phyloP scores from a whole-genome alignment of 805 yeast genomes.

The Monosporozyma servazzii region DNA sequence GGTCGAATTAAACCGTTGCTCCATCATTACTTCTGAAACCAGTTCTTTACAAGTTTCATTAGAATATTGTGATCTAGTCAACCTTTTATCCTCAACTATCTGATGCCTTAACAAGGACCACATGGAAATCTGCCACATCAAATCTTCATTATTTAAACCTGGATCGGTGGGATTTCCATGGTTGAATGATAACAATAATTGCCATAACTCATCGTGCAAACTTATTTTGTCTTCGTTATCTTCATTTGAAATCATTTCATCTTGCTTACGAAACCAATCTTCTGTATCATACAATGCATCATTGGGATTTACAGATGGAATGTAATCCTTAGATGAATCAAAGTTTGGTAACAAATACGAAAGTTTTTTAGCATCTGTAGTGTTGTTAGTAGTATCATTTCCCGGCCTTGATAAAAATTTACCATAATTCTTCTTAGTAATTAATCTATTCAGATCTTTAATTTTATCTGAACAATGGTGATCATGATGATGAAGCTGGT shows the following conservation, averaged over 20 bases:
- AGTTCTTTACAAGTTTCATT: constrained; percentile 24
- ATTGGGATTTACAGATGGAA: constrained; percentile 1
- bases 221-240: neutral
- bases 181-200: neutral
- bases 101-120: constrained; percentile 23
- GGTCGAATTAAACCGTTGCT: constrained; percentile 4
- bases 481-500: neutral
- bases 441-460: constrained; percentile 15
- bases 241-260: neutral
- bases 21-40: constrained; percentile 19
- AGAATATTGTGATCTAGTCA: constrained; percentile 32
- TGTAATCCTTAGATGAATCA: constrained; percentile 15
- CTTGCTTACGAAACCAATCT: neutral
- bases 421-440: constrained; percentile 22
- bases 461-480: neutral
- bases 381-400: constrained; percentile 8
- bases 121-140: constrained; percentile 23
- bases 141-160: constrained; percentile 6
- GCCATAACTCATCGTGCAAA: constrained; percentile 1
- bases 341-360: constrained; percentile 19
- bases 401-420: constrained; percentile 13
- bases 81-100: constrained; percentile 10
- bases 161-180: neutral
- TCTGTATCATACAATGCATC: neutral
- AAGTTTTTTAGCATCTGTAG: constrained; percentile 5